Evolutionary conservation across 148 eudicot species (phyloP).

Genomic region (Rhododendron griersonianum): DNA sequence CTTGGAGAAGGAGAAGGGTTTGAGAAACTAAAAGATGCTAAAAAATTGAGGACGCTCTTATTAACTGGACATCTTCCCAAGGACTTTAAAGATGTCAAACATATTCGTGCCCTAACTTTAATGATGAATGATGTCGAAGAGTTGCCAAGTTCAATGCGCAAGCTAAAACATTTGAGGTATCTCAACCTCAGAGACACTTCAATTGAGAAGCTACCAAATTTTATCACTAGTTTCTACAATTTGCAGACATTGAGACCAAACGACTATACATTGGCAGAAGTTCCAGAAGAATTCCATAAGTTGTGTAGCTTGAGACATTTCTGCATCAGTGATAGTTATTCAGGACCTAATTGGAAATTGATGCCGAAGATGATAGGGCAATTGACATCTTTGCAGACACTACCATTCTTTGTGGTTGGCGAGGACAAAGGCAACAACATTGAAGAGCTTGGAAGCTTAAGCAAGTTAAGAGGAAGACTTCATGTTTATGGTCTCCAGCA

Average conservation of each 20-base stretch:
- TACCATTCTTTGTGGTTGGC: not conserved
- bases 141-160: not conserved
- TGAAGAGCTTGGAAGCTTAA: not conserved
- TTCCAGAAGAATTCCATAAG: not conserved
- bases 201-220: not conserved
- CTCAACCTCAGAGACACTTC: not conserved
- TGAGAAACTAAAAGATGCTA: too few relatives aligned
- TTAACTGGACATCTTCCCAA: too few relatives aligned
- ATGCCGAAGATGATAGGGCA: not conserved
- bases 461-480: not conserved
- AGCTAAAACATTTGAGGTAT: not conserved
- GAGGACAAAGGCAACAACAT: not conserved
- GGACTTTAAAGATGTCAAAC: too few relatives aligned
- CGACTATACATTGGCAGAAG: too few relatives aligned
- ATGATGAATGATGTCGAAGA: too few relatives aligned
- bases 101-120: too few relatives aligned
- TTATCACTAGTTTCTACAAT: not conserved
- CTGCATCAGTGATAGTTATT: too few relatives aligned
- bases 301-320: not conserved
- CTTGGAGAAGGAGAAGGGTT: too few relatives aligned
- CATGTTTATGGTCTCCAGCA: not conserved
- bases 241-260: not conserved
- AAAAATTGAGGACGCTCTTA: too few relatives aligned
- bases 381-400: not conserved
- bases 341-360: too few relatives aligned